These are phyloP conservation scores for Globisporangium okanoganense DNA, from an alignment of 352 stramenopile genomes.

Conservation along the genomic window DNA sequence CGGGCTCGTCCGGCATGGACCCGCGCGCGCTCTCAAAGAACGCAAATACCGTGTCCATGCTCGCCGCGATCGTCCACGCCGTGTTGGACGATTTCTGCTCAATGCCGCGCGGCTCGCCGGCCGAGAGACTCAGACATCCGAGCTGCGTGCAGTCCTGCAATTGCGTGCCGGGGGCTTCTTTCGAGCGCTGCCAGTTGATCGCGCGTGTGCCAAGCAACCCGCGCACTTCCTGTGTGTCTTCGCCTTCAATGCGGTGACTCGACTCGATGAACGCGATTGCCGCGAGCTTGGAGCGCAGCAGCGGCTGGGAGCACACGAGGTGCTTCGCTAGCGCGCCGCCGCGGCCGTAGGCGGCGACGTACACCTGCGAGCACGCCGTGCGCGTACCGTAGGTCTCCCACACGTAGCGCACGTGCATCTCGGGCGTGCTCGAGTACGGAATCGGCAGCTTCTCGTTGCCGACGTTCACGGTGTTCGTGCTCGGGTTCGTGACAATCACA, in stretches of 20 bases:
- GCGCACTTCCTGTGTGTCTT: constrained; percentile 68
- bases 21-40: constrained; percentile 81
- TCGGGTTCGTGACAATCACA: constrained; percentile 79
- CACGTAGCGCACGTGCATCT: constrained; percentile 77
- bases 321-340: constrained; percentile 72
- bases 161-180: constrained; percentile 61
- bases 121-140: constrained; percentile 72
- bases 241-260: constrained; percentile 59
- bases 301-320: constrained; percentile 63
- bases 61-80: constrained; percentile 77
- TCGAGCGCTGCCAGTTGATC: constrained; percentile 82
- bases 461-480: constrained; percentile 68
- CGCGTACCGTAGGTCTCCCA: constrained; percentile 81
- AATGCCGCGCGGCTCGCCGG: constrained; percentile 52
- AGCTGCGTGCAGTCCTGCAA: constrained; percentile 68
- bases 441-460: constrained; percentile 76
- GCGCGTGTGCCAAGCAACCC: constrained; percentile 58
- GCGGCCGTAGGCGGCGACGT: constrained; percentile 74
- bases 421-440: constrained; percentile 66
- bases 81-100: constrained; percentile 80
- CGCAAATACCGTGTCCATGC: constrained; percentile 82
- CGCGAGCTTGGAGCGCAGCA: constrained; percentile 57
- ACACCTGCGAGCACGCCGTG: constrained; percentile 68
- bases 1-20: constrained; percentile 71
- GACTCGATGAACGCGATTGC: constrained; percentile 83